phyloP scores from a whole-genome alignment of 495 filamentous ascomycete species.

The Choiromyces venosus region DNA sequence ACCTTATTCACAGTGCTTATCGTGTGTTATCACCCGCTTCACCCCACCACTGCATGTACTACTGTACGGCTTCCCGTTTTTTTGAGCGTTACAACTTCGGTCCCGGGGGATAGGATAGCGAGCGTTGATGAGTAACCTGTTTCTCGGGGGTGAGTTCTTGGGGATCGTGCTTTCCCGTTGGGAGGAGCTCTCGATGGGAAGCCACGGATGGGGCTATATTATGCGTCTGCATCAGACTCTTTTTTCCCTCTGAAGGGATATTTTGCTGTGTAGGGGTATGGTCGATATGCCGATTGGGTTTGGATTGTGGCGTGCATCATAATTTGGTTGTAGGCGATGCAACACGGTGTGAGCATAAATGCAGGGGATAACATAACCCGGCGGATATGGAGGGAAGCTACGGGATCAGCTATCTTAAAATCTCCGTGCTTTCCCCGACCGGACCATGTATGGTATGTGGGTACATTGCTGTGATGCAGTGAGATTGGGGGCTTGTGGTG shows the following conservation, averaged over 20 bases:
- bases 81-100: neutral
- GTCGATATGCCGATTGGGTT: neutral
- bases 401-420: neutral
- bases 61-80: neutral
- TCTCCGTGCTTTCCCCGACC: neutral
- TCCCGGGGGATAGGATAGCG: neutral
- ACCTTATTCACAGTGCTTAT: neutral
- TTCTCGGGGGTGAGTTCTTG: neutral
- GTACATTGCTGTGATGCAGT: neutral
- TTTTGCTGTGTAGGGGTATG: neutral
- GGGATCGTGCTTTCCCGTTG: neutral
- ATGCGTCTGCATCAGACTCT: neutral
- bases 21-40: neutral
- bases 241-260: neutral
- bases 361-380: neutral
- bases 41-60: neutral
- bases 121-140: neutral
- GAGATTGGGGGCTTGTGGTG: neutral
- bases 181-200: neutral
- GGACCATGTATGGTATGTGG: neutral
- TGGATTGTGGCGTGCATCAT: too few species aligned
- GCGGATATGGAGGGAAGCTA: neutral
- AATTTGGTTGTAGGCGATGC: too few species aligned
- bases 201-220: neutral
- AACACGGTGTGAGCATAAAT: neutral